Base-by-base conservation (phyloP, 306 rosid genomes). In the Rosa lucieae region DNA sequence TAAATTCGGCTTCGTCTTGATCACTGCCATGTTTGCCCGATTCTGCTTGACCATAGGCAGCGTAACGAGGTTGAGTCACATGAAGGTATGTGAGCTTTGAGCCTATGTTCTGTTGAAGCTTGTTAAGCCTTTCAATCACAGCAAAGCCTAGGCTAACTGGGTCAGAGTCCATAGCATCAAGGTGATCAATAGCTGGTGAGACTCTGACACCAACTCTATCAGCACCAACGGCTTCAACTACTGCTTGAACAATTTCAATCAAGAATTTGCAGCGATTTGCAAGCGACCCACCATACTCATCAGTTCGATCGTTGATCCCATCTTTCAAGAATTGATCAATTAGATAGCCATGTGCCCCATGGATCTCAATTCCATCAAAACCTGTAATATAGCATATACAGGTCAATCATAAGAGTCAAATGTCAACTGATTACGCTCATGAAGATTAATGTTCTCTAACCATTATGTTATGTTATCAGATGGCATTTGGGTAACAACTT, bases 321-420 rank as follows among this genome's bases (percentile, higher is more conserved):
- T 84, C 88, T 76, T 86, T 89, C 56, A 90, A 49, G 79, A 83
- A 83, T 58, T 86, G 87, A 70, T 88, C 91, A 2, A 82, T 84
- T 43, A 92, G 94, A 71, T 95, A 95, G 52, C 99, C 97, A 42
- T 93, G 99, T 23, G 98, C 99, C 32, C 95, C 93, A 67, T 95
- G 99, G 82, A 95, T 87, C 85, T 95, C 99, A 48, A 95, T 89
- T 73, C 98, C 99, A 77, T 95, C 96, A 76, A 95, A 95, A 81
- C 99, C 99, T 95, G 21, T 42, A 37, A 86, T 12, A 61, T 44
- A 13, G 44, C 32, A 55, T 14, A 37, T 39, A 67, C 8, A 47
- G 2, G 43, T 61, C 17, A 3, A 37, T 17, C 61, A 53, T 49
- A 5, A 32, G 32, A 21, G 10, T 13, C 42, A 35, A 67, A 44